phyloP scores from a whole-genome alignment of 306 rosid species.

The Dryas octopetala region DNA sequence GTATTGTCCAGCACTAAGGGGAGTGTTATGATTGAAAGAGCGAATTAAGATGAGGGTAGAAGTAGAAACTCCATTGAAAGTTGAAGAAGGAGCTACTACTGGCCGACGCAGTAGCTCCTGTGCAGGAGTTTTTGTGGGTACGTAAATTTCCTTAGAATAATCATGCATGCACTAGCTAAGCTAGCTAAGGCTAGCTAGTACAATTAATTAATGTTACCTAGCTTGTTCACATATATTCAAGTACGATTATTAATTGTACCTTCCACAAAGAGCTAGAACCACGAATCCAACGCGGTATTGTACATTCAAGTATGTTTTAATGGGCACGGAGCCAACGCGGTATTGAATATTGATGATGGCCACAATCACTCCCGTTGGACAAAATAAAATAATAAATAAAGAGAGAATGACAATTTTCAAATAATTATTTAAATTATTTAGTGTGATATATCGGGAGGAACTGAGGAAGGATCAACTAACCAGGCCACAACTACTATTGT shows the following conservation, averaged over 20 bases:
- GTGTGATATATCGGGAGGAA: too few relatives aligned
- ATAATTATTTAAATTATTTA: too few relatives aligned
- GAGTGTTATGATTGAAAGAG: neutral
- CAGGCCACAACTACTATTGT: too few relatives aligned
- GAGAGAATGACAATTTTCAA: too few relatives aligned
- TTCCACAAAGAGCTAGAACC: neutral
- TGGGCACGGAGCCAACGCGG: slow-evolving; percentile 9
- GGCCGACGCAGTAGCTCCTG: too few relatives aligned
- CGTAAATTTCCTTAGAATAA: neutral
- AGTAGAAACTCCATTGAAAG: neutral
- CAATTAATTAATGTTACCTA: too few relatives aligned
- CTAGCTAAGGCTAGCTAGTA: neutral
- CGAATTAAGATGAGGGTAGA: neutral
- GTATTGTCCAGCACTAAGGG: slow-evolving; percentile 1
- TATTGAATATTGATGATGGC: neutral
- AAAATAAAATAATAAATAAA: too few relatives aligned
- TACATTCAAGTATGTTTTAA: too few relatives aligned
- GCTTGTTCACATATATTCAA: neutral
- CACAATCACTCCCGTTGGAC: neutral
- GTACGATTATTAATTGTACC: slow-evolving; percentile 13
- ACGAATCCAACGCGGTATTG: slow-evolving; percentile 1
- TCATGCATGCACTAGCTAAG: neutral
- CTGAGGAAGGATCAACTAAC: too few relatives aligned
- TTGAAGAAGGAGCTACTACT: neutral
- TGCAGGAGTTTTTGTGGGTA: neutral